These are phyloP conservation scores for Nicotiana noctiflora DNA, from an alignment of 257 asterid genomes.

Conservation along the genomic window DNA sequence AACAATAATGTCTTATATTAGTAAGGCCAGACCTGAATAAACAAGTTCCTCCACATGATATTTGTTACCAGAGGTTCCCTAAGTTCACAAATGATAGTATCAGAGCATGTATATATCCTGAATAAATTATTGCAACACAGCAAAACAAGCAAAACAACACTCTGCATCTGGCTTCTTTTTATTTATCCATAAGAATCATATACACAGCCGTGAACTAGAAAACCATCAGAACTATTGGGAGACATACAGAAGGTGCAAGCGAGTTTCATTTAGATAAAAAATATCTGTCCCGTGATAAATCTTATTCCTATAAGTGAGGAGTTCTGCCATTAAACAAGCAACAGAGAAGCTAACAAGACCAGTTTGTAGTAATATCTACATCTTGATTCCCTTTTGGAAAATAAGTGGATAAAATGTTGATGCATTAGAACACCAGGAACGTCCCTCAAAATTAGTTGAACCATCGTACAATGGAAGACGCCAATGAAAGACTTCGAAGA, in stretches of 20 bases:
- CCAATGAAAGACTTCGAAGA: not conserved
- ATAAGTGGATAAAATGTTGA: not conserved
- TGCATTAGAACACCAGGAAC: not conserved
- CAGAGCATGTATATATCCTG: not conserved
- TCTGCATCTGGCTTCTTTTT: not conserved
- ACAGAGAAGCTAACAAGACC: not conserved
- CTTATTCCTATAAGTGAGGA: not conserved
- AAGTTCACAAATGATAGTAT: constrained; percentile 17
- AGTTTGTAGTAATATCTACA: not conserved
- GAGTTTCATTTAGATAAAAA: not conserved
- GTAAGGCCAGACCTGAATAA: constrained; percentile 49
- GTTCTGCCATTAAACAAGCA: not conserved
- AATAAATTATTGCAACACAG: not conserved
- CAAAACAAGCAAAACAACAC: not conserved
- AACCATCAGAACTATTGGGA: not conserved
- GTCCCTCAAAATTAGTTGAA: not conserved
- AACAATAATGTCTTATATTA: not conserved
- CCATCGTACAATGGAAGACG: not conserved
- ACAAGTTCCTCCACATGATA: constrained; percentile 96
- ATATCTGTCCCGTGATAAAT: not conserved
- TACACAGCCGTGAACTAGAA: not conserved
- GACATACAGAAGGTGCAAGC: not conserved
- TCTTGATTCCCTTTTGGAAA: not conserved
- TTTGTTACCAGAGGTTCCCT: constrained; percentile 95
- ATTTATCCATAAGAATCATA: not conserved